These are phyloP conservation scores for Moesziomyces sp. DNA, from an alignment of 1,284 basidiomycete genomes.

Conservation along the genomic window DNA sequence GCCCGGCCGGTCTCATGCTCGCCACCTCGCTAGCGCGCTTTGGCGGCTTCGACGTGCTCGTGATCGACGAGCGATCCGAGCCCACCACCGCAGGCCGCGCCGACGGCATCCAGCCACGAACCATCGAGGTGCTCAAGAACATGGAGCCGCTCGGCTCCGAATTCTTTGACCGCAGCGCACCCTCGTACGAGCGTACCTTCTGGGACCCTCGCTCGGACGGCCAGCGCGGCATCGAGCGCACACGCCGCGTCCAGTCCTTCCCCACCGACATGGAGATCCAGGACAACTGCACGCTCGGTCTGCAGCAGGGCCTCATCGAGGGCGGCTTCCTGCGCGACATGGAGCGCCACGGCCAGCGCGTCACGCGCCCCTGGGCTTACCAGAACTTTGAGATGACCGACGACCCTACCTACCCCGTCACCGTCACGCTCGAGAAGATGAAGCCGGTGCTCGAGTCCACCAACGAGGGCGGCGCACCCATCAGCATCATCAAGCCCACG, in stretches of 20 bases:
- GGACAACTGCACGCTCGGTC: slow-evolving; percentile 69
- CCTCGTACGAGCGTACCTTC: slow-evolving; percentile 69
- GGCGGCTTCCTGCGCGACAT: slow-evolving; percentile 68
- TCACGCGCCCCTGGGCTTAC: slow-evolving; percentile 65
- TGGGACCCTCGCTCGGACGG: slow-evolving; percentile 67
- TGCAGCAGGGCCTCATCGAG: slow-evolving; percentile 70
- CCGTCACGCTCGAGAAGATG: slow-evolving; percentile 62
- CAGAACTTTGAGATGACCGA: slow-evolving; percentile 52
- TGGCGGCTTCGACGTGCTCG: slow-evolving; percentile 60
- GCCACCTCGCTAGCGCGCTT: slow-evolving; percentile 60
- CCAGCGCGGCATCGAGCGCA: slow-evolving; percentile 64
- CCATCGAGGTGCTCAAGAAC: slow-evolving; percentile 75
- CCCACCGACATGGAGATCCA: slow-evolving; percentile 69
- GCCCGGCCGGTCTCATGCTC: slow-evolving; percentile 65
- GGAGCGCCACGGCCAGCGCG: slow-evolving; percentile 65
- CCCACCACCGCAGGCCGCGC: slow-evolving; percentile 69
- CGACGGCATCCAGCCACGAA: slow-evolving; percentile 69
- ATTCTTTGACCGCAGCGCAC: slow-evolving; percentile 58
- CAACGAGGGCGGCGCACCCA: slow-evolving; percentile 56
- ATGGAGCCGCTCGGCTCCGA: slow-evolving; percentile 67
- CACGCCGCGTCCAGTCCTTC: slow-evolving; percentile 68
- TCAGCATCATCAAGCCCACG: slow-evolving; percentile 57
- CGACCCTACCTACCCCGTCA: slow-evolving; percentile 52
- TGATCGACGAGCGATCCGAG: slow-evolving; percentile 67
- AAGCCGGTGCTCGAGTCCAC: slow-evolving; percentile 51